These are phyloP conservation scores for Aspergillus cejpii DNA, from an alignment of 2,329 filamentous ascomycete species.

Conservation along the genomic window DNA sequence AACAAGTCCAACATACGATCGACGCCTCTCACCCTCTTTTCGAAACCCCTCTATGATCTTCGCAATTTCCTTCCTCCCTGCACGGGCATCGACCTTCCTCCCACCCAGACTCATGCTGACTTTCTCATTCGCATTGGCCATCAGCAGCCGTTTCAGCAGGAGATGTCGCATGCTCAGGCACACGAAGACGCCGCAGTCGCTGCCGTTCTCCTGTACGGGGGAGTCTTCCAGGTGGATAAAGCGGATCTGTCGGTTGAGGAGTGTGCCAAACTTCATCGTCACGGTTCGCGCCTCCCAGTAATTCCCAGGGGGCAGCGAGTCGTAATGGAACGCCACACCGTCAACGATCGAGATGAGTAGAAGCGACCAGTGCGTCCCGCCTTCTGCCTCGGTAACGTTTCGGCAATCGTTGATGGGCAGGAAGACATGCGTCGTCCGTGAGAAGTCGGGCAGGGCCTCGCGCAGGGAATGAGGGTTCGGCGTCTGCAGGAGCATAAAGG, in stretches of 20 bases:
- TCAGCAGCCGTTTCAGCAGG: constrained; percentile 74
- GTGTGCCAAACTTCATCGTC: constrained; percentile 59
- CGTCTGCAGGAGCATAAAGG: constrained; percentile 79
- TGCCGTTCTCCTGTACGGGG: constrained; percentile 86
- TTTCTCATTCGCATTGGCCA: constrained; percentile 72
- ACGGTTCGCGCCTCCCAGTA: constrained; percentile 64
- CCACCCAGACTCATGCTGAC: constrained; percentile 90
- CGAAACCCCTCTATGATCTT: constrained; percentile 79
- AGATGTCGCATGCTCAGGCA: constrained; percentile 92
- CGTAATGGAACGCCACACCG: constrained; percentile 92
- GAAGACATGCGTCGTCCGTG: constrained; percentile 80
- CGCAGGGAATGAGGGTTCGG: constrained; percentile 51
- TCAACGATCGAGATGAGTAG: constrained; percentile 85
- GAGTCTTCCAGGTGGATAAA: constrained; percentile 79
- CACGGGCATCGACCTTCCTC: constrained; percentile 71
- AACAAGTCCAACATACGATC: constrained; percentile 56
- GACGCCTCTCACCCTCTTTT: constrained; percentile 77
- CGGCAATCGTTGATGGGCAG: constrained; percentile 87
- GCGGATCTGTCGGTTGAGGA: constrained; percentile 59
- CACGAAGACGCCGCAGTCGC: constrained; percentile 92
- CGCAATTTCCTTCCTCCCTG: constrained; percentile 83
- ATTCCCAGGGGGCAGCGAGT: constrained; percentile 73
- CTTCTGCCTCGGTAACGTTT: constrained; percentile 71
- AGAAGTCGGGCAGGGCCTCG: constrained; percentile 73
- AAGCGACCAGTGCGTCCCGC: constrained; percentile 89